Evolutionary conservation across 495 filamentous ascomycete genomes (phyloP), one percentile per base, ranked within the genome.

Genomic region (Xylaria bambusicola): DNA sequence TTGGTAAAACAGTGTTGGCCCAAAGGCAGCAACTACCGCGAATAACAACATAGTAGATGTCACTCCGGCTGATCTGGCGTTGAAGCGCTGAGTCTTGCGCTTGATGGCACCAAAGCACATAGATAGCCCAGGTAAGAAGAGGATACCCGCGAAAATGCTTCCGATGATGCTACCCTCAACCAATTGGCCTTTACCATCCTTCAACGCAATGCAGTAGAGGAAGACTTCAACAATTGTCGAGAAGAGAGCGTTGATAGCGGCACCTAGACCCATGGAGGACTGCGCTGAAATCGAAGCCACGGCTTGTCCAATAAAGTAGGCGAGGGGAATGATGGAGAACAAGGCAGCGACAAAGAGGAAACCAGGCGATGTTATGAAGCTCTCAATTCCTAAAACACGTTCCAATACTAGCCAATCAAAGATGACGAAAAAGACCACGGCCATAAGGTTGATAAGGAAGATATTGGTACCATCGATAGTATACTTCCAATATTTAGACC

Each of bases 21-120:
- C 88, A 77, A 99, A 98, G n/a, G 93, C 93, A 53, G 90, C 95
- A 68, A 99, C 93, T 23, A 95, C 88, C 51, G 93, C 93, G 71
- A 99, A 99, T 35, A 99, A 83, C 23, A 99, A 76, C 94, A 99
- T 99, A 6, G 95, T 99, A 3, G 92, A 96, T 3, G 94, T 98
- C 36, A 97, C 94, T 64, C 95, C 95, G 29, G 94, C 94, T 41
- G 95, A 98, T 70, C 87, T 91, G 62, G 94, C 92, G 73, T 99
- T 99, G 80, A 99, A 99, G 57, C 94, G 88, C 67, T 99, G 94
- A 0, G 94, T 99, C 74, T 99, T 99, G 62, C 95, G 86, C 74
- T 96, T 96, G 71, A 99, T 87, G 26, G 95, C 94, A 17, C 94
- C 94, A 66, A 96, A 99, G 74, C 95, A 98, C 94, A 99, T 99